Evolutionary conservation across 2,329 filamentous ascomycete genomes (phyloP).

Genomic region (Pseudogymnoascus sp.): DNA sequence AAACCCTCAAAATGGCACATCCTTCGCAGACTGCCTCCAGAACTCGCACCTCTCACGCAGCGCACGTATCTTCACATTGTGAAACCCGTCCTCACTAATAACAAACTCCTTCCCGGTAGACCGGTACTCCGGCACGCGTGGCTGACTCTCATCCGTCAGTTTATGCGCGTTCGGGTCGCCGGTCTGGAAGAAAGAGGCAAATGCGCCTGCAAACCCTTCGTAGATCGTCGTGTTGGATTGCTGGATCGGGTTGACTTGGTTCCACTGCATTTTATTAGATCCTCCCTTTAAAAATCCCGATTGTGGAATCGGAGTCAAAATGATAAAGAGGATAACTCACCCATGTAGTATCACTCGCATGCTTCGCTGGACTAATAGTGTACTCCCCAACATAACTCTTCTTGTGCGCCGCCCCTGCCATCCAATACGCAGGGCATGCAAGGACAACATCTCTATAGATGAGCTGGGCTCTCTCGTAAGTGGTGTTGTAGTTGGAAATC

Average conservation of each 20-base stretch:
- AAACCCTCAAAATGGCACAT: conserved; percentile 37
- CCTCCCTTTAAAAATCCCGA: not conserved
- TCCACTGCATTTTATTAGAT: conserved; percentile 37
- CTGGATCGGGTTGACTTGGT: conserved; percentile 45
- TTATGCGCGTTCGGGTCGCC: conserved; percentile 51
- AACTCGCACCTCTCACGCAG: conserved; percentile 44
- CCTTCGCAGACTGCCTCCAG: conserved; percentile 39
- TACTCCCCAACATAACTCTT: conserved; percentile 51
- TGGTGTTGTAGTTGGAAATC: conserved; percentile 39
- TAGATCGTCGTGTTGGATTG: conserved; percentile 45
- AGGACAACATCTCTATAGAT: conserved; percentile 51
- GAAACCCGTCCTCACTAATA: conserved; percentile 38
- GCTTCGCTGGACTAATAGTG: conserved; percentile 48
- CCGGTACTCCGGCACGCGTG: conserved; percentile 35
- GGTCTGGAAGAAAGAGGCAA: conserved; percentile 52
- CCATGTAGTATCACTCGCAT: conserved; percentile 49
- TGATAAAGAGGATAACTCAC: conserved; percentile 28
- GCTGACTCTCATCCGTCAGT: conserved; percentile 36
- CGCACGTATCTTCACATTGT: conserved; percentile 29
- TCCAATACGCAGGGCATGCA: conserved; percentile 53
- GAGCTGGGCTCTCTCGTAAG: conserved; percentile 44
- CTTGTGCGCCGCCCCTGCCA: conserved; percentile 35
- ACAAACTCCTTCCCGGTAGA: conserved; percentile 40
- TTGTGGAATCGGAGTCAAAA: not conserved
- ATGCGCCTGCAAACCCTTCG: conserved; percentile 47